phyloP scores from a whole-genome alignment of 805 yeast genomes.

The Aciculoconidium aculeatum region DNA sequence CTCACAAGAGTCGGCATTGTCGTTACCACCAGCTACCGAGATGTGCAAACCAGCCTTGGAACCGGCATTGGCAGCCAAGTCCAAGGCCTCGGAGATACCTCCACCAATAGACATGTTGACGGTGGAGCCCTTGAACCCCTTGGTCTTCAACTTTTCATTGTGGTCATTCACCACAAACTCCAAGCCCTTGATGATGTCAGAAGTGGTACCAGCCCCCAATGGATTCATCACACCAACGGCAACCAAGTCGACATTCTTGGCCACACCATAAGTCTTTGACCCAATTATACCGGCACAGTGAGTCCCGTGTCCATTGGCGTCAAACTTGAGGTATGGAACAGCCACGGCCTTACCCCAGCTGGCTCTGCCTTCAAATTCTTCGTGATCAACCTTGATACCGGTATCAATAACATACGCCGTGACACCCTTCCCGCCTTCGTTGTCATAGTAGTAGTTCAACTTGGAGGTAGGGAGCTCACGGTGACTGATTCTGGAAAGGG shows the following conservation, averaged over 20 bases:
- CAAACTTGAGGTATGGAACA: conserved; percentile 40
- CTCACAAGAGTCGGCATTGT: conserved; percentile 87
- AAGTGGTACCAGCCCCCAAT: conserved; percentile 34
- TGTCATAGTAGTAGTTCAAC: conserved; percentile 37
- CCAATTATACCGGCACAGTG: conserved; percentile 90
- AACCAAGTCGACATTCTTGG: conserved; percentile 48
- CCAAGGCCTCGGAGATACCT: conserved; percentile 82
- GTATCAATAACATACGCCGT: conserved; percentile 80
- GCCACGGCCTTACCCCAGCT: conserved; percentile 43
- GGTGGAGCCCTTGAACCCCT: conserved; percentile 77
- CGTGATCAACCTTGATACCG: conserved; percentile 59
- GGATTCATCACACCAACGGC: conserved; percentile 38
- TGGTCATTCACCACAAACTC: conserved; percentile 40
- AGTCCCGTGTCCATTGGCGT: conserved; percentile 87
- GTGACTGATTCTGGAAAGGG: conserved; percentile 33
- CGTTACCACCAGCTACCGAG: conserved; percentile 97
- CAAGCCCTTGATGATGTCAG: conserved; percentile 39
- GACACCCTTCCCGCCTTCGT: conserved; percentile 45
- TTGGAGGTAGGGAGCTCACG: conserved; percentile 18
- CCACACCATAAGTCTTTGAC: conserved; percentile 76
- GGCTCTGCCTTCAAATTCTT: conserved; percentile 63
- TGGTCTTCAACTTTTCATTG: conserved; percentile 37
- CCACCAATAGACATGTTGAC: conserved; percentile 96
- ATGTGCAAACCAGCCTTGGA: conserved; percentile 83
- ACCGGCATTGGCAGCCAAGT: conserved; percentile 85